Evolutionary conservation across 768 basidiomycete species (phyloP).

Genomic region (Mycena amicta): DNA sequence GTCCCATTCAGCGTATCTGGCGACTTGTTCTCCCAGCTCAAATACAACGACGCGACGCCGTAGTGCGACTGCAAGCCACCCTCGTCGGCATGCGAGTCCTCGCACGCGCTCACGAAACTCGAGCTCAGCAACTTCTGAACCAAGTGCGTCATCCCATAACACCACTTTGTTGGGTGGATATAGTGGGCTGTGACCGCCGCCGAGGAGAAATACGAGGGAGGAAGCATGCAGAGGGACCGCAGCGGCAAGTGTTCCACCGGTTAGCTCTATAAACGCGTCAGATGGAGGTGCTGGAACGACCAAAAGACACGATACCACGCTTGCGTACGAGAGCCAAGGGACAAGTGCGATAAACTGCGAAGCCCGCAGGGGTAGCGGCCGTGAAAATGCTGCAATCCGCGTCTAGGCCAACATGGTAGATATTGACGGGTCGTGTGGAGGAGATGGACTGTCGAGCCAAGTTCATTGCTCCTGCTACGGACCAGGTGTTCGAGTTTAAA

Average conservation of each 20-base stretch:
- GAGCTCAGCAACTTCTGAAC: conserved; percentile 82
- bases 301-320: conserved; percentile 58
- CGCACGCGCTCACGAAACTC: conserved; percentile 86
- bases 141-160: conserved; percentile 81
- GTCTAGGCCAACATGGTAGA: conserved; percentile 80
- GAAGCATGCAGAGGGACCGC: conserved; percentile 80
- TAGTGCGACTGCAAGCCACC: conserved; percentile 83
- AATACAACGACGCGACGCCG: conserved; percentile 81
- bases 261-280: conserved; percentile 57
- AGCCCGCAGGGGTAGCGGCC: conserved; percentile 75
- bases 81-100: conserved; percentile 77
- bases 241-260: conserved; percentile 75
- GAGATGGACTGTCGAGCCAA: conserved; percentile 84
- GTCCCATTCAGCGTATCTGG: conserved; percentile 77
- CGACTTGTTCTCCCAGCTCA: conserved; percentile 62
- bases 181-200: conserved; percentile 84
- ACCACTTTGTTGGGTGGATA: conserved; percentile 93
- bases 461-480: conserved; percentile 60
- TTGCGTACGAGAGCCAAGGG: conserved; percentile 80
- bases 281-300: conserved; percentile 5
- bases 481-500: background rate
- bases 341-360: conserved; percentile 78
- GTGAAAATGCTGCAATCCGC: conserved; percentile 83
- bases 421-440: conserved; percentile 70
- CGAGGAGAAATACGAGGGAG: conserved; percentile 82